Evolutionary conservation across 768 basidiomycete genomes (phyloP).

Genomic region (Tricholoma furcatifolium): DNA sequence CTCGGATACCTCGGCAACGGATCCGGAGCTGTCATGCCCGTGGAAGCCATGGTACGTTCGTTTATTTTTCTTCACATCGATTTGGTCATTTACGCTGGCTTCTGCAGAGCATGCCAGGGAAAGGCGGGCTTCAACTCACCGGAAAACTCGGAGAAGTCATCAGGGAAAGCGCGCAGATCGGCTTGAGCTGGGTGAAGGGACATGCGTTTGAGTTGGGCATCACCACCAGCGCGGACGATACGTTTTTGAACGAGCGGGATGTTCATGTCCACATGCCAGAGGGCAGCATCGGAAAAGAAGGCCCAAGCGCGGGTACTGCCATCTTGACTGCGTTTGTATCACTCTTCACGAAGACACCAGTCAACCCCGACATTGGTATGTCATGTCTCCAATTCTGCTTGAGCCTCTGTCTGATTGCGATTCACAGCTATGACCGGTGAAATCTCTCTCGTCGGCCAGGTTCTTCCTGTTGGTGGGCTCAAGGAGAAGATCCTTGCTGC

Average conservation of each 20-base stretch:
- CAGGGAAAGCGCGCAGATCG: constrained; percentile 93
- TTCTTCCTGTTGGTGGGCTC: constrained; percentile 92
- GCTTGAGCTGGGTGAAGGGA: constrained; percentile 87
- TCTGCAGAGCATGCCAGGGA: constrained; percentile 92
- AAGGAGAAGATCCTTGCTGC: constrained; percentile 98
- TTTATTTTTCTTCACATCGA: neutral
- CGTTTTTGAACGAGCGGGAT: constrained; percentile 83
- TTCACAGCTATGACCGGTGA: constrained; percentile 93
- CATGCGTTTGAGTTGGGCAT: constrained; percentile 90
- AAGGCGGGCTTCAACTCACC: constrained; percentile 87
- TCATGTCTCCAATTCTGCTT: constrained; percentile 2
- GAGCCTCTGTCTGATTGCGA: neutral
- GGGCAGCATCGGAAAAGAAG: constrained; percentile 91
- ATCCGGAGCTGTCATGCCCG: constrained; percentile 94
- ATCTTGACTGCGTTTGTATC: constrained; percentile 90
- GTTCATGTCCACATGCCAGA: constrained; percentile 98
- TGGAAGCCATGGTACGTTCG: constrained; percentile 82
- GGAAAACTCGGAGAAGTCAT: constrained; percentile 99
- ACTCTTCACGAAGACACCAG: constrained; percentile 81
- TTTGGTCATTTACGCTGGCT: neutral
- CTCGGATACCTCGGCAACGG: constrained; percentile 97
- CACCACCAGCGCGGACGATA: constrained; percentile 65
- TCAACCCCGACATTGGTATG: constrained; percentile 87
- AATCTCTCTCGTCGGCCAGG: constrained; percentile 94
- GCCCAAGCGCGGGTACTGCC: constrained; percentile 95